phyloP scores from a whole-genome alignment of 2,329 filamentous ascomycete genomes.

The Aspergillus udagawae region DNA sequence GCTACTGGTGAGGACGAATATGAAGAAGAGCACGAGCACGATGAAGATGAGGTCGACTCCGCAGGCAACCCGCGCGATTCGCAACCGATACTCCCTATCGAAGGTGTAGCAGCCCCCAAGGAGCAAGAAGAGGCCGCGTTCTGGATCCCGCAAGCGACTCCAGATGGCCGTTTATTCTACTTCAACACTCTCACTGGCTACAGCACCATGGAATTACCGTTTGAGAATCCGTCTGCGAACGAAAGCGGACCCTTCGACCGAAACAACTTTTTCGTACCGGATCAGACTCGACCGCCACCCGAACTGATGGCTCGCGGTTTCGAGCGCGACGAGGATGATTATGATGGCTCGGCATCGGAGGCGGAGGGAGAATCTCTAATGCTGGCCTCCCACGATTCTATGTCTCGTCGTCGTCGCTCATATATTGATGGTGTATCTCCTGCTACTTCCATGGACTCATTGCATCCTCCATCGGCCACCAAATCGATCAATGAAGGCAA shows the following conservation, averaged over 20 bases:
- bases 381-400: slow-evolving; percentile 63
- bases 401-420: slow-evolving; percentile 64
- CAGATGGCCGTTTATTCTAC: slow-evolving; percentile 90
- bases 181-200: slow-evolving; percentile 97
- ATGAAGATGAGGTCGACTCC: slow-evolving; percentile 64
- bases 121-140: slow-evolving; percentile 88
- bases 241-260: slow-evolving; percentile 86
- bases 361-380: slow-evolving; percentile 72
- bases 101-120: slow-evolving; percentile 55
- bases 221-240: slow-evolving; percentile 79
- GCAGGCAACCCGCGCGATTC: slow-evolving; percentile 63
- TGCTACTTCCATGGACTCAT: slow-evolving; percentile 86
- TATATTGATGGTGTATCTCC: slow-evolving; percentile 72
- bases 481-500: slow-evolving; percentile 56
- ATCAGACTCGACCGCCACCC: slow-evolving; percentile 81
- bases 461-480: slow-evolving; percentile 64
- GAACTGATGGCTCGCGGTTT: slow-evolving; percentile 86
- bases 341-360: slow-evolving; percentile 87
- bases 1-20: slow-evolving; percentile 56
- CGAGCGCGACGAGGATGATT: slow-evolving; percentile 81
- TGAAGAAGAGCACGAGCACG: slow-evolving; percentile 61
- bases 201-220: slow-evolving; percentile 87
- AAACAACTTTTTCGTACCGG: slow-evolving; percentile 82
- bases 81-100: slow-evolving; percentile 61
- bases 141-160: slow-evolving; percentile 96